These are phyloP conservation scores for Mollisia scopiformis DNA, from an alignment of 2,329 filamentous ascomycete species.

Conservation along the genomic window DNA sequence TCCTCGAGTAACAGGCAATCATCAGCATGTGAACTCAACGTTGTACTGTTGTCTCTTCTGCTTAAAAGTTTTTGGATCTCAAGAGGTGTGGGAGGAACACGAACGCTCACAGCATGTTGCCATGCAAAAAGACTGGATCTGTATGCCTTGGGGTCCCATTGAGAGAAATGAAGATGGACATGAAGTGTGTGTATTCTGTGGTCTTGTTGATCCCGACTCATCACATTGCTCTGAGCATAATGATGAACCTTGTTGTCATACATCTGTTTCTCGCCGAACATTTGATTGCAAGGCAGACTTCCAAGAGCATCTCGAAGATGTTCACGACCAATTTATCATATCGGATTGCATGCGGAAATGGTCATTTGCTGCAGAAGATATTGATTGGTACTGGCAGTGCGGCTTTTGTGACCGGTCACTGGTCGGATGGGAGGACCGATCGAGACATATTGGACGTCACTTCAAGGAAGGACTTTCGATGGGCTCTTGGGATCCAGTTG, in stretches of 20 bases:
- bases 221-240: neutral
- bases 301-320: neutral
- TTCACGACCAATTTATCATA: neutral
- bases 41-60: conserved; percentile 1
- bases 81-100: neutral
- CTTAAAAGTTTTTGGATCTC: neutral
- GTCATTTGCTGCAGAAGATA: neutral
- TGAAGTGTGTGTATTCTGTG: conserved; percentile 4
- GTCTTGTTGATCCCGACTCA: neutral
- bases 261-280: neutral
- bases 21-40: neutral
- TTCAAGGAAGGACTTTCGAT: neutral
- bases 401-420: conserved; percentile 2
- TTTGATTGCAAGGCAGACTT: neutral
- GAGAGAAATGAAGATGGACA: neutral
- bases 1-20: neutral
- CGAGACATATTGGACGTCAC: conserved; percentile 3
- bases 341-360: neutral
- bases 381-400: conserved; percentile 4
- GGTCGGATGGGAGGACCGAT: neutral
- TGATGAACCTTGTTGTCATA: neutral
- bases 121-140: conserved; percentile 1
- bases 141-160: neutral
- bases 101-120: neutral
- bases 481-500: conserved; percentile 3